These are phyloP conservation scores for Saccharomycopsis selenospora DNA, from an alignment of 805 yeast genomes.

Conservation along the genomic window DNA sequence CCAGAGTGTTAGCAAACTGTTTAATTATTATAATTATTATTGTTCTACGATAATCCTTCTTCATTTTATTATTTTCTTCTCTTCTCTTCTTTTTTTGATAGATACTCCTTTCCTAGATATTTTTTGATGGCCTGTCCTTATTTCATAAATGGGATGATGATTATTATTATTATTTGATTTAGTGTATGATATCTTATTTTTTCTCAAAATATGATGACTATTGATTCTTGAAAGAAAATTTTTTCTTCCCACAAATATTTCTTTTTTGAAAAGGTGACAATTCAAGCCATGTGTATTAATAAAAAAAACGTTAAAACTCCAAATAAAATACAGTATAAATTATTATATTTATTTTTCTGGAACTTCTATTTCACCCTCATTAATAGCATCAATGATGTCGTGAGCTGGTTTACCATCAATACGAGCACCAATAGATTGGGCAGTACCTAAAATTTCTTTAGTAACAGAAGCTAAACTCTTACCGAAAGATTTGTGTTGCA, in stretches of 20 bases:
- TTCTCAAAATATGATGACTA: no score
- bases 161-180: no score
- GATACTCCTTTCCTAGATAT: no score
- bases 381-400: constrained; percentile 95
- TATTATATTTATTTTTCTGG: constrained; percentile 62
- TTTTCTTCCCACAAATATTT: no score
- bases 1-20: constrained; percentile 92
- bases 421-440: constrained; percentile 99
- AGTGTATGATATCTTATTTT: no score
- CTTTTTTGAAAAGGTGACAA: constrained; percentile 2
- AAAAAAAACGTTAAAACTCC: constrained; percentile 3
- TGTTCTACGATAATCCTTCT: no score
- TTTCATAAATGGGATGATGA: no score
- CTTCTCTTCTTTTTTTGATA: no score
- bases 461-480: constrained; percentile 94
- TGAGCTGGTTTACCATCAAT: constrained; percentile 99
- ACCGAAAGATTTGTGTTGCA: constrained; percentile 97
- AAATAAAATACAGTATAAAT: constrained; percentile 1
- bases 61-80: not conserved
- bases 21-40: not conserved
- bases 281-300: constrained; percentile 12
- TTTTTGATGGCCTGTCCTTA: no score
- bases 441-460: constrained; percentile 99
- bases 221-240: no score
- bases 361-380: constrained; percentile 96